phyloP scores from a whole-genome alignment of 2,329 filamentous ascomycete species.

The Cordyceps cicadae region DNA sequence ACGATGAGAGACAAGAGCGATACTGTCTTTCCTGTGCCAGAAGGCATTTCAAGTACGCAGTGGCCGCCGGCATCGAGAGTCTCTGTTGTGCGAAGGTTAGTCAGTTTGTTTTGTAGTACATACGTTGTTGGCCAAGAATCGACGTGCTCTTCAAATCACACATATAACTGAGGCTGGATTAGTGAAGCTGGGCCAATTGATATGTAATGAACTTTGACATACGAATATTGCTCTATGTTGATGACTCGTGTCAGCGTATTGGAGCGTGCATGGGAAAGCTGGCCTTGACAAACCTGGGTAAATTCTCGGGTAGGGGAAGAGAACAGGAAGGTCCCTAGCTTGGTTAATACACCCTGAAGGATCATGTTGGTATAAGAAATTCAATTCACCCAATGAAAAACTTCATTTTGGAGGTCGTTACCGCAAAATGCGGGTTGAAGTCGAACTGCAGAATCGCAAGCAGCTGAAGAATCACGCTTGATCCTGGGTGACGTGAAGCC shows the following conservation, averaged over 20 bases:
- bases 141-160: conserved; percentile 45
- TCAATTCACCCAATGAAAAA: conserved; percentile 41
- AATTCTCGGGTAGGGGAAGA: conserved; percentile 52
- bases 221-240: conserved; percentile 46
- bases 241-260: conserved; percentile 13
- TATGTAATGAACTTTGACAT: conserved; percentile 17
- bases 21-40: conserved; percentile 94
- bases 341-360: conserved; percentile 1
- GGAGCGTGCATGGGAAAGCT: neutral
- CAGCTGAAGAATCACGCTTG: neutral
- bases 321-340: conserved; percentile 45
- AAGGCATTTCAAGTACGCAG: conserved; percentile 98
- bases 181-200: neutral
- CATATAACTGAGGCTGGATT: conserved; percentile 39
- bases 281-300: conserved; percentile 39
- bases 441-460: neutral
- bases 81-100: conserved; percentile 25
- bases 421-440: neutral
- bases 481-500: neutral
- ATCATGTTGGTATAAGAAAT: neutral
- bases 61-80: conserved; percentile 92
- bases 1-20: conserved; percentile 91
- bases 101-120: neutral
- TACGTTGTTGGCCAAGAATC: neutral
- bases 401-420: conserved; percentile 32